Evolutionary conservation across 2,329 filamentous ascomycete genomes (phyloP).

Genomic region (Pezicula carpinea): DNA sequence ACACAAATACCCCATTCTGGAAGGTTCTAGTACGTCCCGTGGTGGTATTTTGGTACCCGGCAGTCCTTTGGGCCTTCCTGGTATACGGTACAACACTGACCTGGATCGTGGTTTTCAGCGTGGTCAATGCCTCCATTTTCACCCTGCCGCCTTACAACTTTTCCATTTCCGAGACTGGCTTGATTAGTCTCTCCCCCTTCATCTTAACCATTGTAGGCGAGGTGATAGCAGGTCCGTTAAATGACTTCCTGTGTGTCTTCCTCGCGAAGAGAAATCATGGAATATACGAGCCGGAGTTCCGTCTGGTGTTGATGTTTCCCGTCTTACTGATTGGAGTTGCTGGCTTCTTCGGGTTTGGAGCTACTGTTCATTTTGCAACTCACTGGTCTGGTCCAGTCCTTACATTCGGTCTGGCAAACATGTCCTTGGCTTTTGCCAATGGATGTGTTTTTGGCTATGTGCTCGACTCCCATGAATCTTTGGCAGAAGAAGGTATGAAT

Average conservation of each 20-base stretch:
- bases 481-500: slow-evolving; percentile 15
- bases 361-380: slow-evolving; percentile 13
- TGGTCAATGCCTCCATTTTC: slow-evolving; percentile 39
- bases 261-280: slow-evolving; percentile 28
- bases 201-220: slow-evolving; percentile 41
- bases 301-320: slow-evolving; percentile 21
- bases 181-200: slow-evolving; percentile 46
- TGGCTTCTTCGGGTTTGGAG: slow-evolving; percentile 20
- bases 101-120: slow-evolving; percentile 39
- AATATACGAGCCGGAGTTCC: slow-evolving; percentile 30
- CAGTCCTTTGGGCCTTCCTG: slow-evolving; percentile 33
- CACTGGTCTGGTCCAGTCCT: slow-evolving; percentile 18
- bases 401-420: slow-evolving; percentile 17
- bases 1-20: slow-evolving; percentile 28
- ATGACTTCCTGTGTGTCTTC: slow-evolving; percentile 36
- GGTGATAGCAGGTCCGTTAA: slow-evolving; percentile 39
- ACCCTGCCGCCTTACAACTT: slow-evolving; percentile 34
- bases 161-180: slow-evolving; percentile 40
- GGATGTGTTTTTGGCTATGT: slow-evolving; percentile 19
- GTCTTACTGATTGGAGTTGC: slow-evolving; percentile 1
- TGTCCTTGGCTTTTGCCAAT: slow-evolving; percentile 15
- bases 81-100: slow-evolving; percentile 38
- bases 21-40: slow-evolving; percentile 32
- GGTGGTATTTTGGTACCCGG: slow-evolving; percentile 32
- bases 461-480: slow-evolving; percentile 16